Conservation (phyloP, 169 alveolate species). For the Eimeria sp. region DNA sequence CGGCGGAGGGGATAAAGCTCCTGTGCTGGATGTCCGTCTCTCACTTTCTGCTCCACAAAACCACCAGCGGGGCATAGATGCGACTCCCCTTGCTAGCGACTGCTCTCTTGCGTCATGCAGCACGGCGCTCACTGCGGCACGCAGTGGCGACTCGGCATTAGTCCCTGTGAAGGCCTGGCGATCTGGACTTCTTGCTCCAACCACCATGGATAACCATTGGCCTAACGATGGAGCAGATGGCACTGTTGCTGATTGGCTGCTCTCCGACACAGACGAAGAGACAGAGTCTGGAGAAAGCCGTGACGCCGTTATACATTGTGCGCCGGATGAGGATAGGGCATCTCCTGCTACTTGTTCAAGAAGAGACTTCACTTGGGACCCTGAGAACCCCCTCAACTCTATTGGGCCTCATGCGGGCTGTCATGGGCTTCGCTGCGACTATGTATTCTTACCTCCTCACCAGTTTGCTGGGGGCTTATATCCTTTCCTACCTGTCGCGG, state of each 20-base stretch:
- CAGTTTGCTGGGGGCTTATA: constrained; percentile 88
- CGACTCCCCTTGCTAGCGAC: constrained; percentile 71
- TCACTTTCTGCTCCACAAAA: constrained; percentile 62
- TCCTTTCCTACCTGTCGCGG: constrained; percentile 88
- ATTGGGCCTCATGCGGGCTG: constrained; percentile 95
- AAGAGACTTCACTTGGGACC: constrained; percentile 94
- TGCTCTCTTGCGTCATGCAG: constrained; percentile 74
- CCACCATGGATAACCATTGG: constrained; percentile 3
- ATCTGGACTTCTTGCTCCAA: constrained; percentile 1
- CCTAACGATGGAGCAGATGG: constrained; percentile 54
- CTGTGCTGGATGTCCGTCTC: constrained; percentile 63
- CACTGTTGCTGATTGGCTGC: constrained; percentile 68
- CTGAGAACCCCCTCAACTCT: constrained; percentile 92
- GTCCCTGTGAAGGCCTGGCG: constrained; percentile 34
- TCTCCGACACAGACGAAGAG: constrained; percentile 73
- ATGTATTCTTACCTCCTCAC: constrained; percentile 93
- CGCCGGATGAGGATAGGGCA: constrained; percentile 38
- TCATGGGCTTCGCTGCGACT: constrained; percentile 94
- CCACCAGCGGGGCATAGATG: constrained; percentile 70
- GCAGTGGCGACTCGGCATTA: constrained; percentile 19
- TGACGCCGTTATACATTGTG: constrained; percentile 36
- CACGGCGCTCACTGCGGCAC: constrained; percentile 70
- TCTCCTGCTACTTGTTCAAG: not conserved
- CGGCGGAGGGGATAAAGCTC: constrained; percentile 76
- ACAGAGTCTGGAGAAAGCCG: constrained; percentile 54